A percentile compares a stretch with the other conserved stretches of the same genome.
Conservation (phyloP, 495 filamentous ascomycete genomes). For the Oidiodendron maius region DNA sequence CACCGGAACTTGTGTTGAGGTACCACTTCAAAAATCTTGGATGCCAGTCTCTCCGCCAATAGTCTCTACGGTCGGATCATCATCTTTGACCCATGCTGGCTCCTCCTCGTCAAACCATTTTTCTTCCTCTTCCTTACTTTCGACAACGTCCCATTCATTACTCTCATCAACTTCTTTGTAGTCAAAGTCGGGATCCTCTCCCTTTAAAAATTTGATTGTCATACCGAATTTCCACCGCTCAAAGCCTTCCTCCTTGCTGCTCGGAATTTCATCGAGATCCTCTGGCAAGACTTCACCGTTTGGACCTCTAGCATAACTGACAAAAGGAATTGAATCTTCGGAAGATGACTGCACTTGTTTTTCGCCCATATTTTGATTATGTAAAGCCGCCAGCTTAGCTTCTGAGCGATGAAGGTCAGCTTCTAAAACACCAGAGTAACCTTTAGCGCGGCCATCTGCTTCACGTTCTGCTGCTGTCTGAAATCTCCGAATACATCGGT, state of each 20-base stretch:
- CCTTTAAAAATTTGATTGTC: conserved; percentile 61
- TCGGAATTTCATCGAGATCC: conserved; percentile 54
- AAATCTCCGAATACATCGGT: conserved; percentile 69
- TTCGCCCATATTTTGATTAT: neutral
- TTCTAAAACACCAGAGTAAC: conserved; percentile 64
- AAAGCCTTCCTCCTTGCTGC: conserved; percentile 59
- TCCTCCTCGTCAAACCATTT: conserved; percentile 67
- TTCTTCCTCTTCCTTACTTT: conserved; percentile 50
- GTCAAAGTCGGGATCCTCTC: conserved; percentile 66
- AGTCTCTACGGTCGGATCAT: conserved; percentile 28
- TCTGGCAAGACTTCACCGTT: conserved; percentile 30
- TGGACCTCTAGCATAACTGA: conserved; percentile 11
- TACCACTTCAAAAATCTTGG: conserved; percentile 60
- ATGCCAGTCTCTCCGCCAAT: conserved; percentile 63
- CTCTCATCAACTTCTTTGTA: conserved; percentile 62
- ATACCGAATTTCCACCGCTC: conserved; percentile 65
- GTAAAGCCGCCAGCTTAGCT: conserved; percentile 61
- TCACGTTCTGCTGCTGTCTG: conserved; percentile 66
- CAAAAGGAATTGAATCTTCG: conserved; percentile 10
- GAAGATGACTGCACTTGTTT: conserved; percentile 36
- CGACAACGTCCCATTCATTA: conserved; percentile 58
- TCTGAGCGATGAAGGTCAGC: conserved; percentile 65
- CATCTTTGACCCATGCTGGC: conserved; percentile 40
- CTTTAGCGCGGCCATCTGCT: conserved; percentile 61
- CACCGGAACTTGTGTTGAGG: no score